A percentile compares a stretch with the other conserved stretches of the same genome.
These are phyloP conservation scores for Tardiomyces blankii DNA, from an alignment of 1,139 yeast genomes.

Conservation along the genomic window DNA sequence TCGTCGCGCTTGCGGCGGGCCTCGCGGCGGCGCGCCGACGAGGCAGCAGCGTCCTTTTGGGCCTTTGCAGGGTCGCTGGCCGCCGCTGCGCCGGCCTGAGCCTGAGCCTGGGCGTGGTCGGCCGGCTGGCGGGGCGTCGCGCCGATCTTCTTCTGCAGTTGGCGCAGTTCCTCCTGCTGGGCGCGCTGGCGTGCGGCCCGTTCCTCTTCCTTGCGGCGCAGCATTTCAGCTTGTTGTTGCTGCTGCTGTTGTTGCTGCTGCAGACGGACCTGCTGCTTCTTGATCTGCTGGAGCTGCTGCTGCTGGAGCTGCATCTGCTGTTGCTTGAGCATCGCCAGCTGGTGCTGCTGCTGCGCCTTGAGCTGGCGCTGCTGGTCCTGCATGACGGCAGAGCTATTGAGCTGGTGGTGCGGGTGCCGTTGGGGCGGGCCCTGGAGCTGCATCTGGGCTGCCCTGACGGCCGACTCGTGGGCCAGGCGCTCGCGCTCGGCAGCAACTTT, in stretches of 20 bases:
- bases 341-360: slow-evolving; percentile 1
- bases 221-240: slow-evolving; percentile 10
- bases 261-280: slow-evolving; percentile 7
- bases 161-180: slow-evolving; percentile 9
- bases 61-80: slow-evolving; percentile 9
- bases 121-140: slow-evolving; percentile 10
- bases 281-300: slow-evolving; percentile 9
- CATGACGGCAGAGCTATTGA: slow-evolving; percentile 2
- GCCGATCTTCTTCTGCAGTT: slow-evolving; percentile 10
- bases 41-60: slow-evolving; percentile 19
- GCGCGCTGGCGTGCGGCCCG: background rate
- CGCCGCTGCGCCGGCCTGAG: slow-evolving; percentile 22
- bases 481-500: background rate
- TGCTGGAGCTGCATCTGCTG: slow-evolving; percentile 8
- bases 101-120: slow-evolving; percentile 12
- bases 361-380: slow-evolving; percentile 10
- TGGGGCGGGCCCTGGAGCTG: slow-evolving; percentile 5
- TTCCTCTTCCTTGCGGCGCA: slow-evolving; percentile 1
- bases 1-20: slow-evolving; percentile 61
- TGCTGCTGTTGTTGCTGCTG: slow-evolving; percentile 10
- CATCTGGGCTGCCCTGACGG: slow-evolving; percentile 2
- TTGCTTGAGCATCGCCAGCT: background rate
- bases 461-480: background rate
- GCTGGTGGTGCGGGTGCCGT: slow-evolving; percentile 5
- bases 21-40: slow-evolving; percentile 55